Percentiles rank a stretch among this genome's conserved stretches.
These are phyloP conservation scores for Fusarium drepaniforme DNA, from an alignment of 2,329 filamentous ascomycete species.

Conservation along the genomic window DNA sequence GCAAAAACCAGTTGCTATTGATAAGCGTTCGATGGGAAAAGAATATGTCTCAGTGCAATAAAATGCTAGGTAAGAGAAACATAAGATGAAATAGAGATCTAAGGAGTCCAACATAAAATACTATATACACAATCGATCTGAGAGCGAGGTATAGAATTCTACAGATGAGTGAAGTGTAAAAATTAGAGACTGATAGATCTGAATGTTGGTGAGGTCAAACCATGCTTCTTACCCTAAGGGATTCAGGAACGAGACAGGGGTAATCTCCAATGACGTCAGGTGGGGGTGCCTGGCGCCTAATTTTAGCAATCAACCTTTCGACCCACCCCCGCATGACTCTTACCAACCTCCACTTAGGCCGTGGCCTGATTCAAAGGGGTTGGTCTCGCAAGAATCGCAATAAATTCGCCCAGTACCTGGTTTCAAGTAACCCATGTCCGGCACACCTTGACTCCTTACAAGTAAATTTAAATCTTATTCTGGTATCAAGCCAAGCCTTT, in stretches of 20 bases:
- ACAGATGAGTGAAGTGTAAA: not conserved
- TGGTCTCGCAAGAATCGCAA: not conserved
- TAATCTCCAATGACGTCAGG: not conserved
- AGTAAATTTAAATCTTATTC: not conserved
- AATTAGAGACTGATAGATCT: not conserved
- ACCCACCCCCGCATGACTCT: not conserved
- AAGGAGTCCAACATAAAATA: not conserved
- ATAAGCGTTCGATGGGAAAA: rapidly evolving
- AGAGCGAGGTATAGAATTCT: not conserved
- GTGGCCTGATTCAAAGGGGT: not conserved
- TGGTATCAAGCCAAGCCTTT: not conserved
- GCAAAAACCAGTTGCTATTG: not conserved
- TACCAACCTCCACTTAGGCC: not conserved
- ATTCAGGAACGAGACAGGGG: not conserved
- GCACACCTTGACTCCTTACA: not conserved
- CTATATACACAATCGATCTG: not conserved
- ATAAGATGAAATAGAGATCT: not conserved
- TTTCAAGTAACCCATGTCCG: not conserved
- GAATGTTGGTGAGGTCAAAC: not conserved
- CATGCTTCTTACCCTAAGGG: not conserved
- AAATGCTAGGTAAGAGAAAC: not conserved
- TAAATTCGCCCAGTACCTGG: not conserved
- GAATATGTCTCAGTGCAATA: not conserved
- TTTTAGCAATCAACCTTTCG: not conserved
- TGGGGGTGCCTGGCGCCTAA: not conserved